phyloP scores from a whole-genome alignment of 2,329 filamentous ascomycete genomes.

The Fusarium algeriense region DNA sequence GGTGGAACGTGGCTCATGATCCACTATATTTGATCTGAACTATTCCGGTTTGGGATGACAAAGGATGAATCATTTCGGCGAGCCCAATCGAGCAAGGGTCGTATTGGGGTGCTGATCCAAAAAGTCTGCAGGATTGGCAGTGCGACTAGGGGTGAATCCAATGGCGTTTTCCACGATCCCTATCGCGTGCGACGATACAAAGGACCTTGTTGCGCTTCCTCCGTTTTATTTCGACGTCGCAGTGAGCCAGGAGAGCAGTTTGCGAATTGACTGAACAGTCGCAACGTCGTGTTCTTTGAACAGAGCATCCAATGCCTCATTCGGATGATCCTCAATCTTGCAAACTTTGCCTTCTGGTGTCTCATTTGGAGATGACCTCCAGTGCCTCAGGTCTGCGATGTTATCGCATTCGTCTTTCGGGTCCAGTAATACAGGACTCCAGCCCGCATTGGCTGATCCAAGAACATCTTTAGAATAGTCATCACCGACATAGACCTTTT shows the following conservation, averaged over 20 bases:
- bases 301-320: not conserved
- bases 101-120: not conserved
- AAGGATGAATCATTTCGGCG: conserved; percentile 1
- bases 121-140: not conserved
- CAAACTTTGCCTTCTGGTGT: not conserved
- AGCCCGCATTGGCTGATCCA: conserved; percentile 27
- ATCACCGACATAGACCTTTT: conserved; percentile 37
- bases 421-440: conserved; percentile 33
- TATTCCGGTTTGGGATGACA: not conserved
- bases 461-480: conserved; percentile 38
- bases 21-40: not conserved
- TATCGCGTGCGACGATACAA: not conserved
- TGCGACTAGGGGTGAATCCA: fast-evolving
- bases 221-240: not conserved
- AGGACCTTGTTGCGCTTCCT: fast-evolving
- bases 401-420: conserved; percentile 8
- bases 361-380: not conserved
- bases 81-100: conserved; percentile 3
- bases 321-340: conserved; percentile 10
- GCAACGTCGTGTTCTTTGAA: conserved; percentile 3
- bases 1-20: too few species aligned
- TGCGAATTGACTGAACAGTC: conserved; percentile 23
- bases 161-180: not conserved
- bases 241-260: conserved; percentile 24
- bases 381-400: conserved; percentile 1